These are phyloP conservation scores for Musa beccarii DNA, from an alignment of 176 grass and related monocot species.

Conservation along the genomic window DNA sequence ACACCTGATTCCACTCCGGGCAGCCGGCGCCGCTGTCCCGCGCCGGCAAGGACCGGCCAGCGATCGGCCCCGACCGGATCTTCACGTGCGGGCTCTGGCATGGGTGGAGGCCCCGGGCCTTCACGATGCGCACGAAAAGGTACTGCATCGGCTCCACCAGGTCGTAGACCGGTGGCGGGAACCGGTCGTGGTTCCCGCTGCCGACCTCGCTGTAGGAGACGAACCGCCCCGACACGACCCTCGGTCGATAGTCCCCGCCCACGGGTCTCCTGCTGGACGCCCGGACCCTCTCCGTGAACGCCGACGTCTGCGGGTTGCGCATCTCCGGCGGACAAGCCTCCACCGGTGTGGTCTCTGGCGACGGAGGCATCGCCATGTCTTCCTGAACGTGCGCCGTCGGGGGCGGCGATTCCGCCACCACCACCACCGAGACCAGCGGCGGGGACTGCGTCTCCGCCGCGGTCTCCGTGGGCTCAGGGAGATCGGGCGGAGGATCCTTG, in stretches of 20 bases:
- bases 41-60: conserved; percentile 39
- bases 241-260: conserved; percentile 19
- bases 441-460: conserved; percentile 73
- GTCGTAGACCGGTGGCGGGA: conserved; percentile 51
- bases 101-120: conserved; percentile 53
- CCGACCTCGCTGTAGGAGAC: conserved; percentile 35
- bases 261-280: conserved; percentile 9
- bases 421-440: conserved; percentile 25
- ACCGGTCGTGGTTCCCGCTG: conserved; percentile 21
- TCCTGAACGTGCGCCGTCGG: conserved; percentile 12
- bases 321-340: conserved; percentile 59
- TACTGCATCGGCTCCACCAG: conserved; percentile 88
- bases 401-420: conserved; percentile 41
- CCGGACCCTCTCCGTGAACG: conserved; percentile 32
- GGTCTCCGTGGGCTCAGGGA: conserved; percentile 51
- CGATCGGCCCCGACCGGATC: conserved; percentile 41
- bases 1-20: conserved; percentile 84
- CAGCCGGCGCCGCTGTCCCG: conserved; percentile 47
- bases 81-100: conserved; percentile 73
- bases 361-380: conserved; percentile 15
- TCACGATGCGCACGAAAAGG: conserved; percentile 78
- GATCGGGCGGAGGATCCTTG: conserved; percentile 26
- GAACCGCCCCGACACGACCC: conserved; percentile 62
- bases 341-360: conserved; percentile 24
- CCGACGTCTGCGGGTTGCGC: conserved; percentile 51